Conservation (phyloP, 169 alveolate species). For the Plasmodium ovale region DNA sequence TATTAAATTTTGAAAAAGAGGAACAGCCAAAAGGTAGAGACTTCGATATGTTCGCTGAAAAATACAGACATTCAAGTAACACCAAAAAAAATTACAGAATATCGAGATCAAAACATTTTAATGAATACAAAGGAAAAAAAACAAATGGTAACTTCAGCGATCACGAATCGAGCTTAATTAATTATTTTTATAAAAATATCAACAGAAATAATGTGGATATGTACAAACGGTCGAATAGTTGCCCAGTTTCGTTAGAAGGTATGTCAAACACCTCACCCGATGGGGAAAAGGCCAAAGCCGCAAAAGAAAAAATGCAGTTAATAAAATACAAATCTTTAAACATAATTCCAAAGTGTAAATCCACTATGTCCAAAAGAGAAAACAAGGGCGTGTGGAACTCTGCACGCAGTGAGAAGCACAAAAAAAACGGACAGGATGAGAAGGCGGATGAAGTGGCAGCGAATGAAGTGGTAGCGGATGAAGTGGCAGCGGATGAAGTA, state of each 20-base stretch:
- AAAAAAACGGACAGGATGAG: background rate
- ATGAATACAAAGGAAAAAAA: conserved; percentile 12
- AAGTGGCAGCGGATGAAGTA: background rate
- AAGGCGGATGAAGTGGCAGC: background rate
- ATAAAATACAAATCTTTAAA: conserved; percentile 6
- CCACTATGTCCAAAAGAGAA: background rate
- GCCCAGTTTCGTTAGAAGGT: conserved; percentile 22
- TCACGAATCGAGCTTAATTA: conserved; percentile 57
- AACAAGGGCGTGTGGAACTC: background rate
- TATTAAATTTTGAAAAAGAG: background rate
- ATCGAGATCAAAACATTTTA: background rate
- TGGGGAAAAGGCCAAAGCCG: background rate
- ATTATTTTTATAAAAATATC: conserved; percentile 63
- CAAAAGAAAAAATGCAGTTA: background rate
- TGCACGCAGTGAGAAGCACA: background rate
- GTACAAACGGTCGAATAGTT: conserved; percentile 58
- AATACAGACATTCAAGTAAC: background rate
- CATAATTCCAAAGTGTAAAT: background rate
- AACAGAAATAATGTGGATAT: conserved; percentile 5
- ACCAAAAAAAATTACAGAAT: background rate
- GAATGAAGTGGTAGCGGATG: background rate
- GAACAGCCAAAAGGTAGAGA: background rate
- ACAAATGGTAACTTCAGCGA: conserved; percentile 59
- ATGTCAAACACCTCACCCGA: background rate
- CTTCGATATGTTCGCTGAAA: background rate